Conservation (phyloP, 2,329 filamentous ascomycete genomes). For the Metarhizium album region DNA sequence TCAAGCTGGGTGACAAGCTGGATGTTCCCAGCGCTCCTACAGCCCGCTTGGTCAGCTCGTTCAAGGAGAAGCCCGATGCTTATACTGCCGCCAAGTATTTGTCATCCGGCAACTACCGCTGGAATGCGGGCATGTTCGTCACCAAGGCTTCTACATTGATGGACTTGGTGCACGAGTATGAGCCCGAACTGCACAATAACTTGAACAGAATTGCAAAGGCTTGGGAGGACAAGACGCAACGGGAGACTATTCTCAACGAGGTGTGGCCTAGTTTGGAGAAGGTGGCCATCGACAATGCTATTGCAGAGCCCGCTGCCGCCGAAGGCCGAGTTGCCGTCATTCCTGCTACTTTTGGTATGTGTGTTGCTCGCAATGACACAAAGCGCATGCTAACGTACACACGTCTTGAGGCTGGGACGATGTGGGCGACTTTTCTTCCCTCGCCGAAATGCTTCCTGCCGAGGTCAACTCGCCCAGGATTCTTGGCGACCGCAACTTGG, state of each 20-base stretch:
- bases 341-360: conserved; percentile 15
- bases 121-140: conserved; percentile 19
- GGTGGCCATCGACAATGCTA: conserved; percentile 16
- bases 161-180: conserved; percentile 15
- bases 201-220: conserved; percentile 13
- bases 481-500: conserved; percentile 14
- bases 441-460: conserved; percentile 17
- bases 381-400: conserved; percentile 3
- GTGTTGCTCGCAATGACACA: neutral
- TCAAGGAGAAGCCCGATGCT: conserved; percentile 18
- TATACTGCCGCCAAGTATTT: conserved; percentile 17
- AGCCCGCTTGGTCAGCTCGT: conserved; percentile 15
- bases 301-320: conserved; percentile 17
- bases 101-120: conserved; percentile 16
- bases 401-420: conserved; percentile 16
- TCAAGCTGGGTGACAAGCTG: conserved; percentile 15
- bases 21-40: conserved; percentile 10
- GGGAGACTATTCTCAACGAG: conserved; percentile 12
- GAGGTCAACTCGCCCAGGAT: conserved; percentile 14
- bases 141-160: conserved; percentile 16
- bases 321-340: conserved; percentile 17
- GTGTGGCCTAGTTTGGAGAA: conserved; percentile 16
- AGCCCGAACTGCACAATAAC: conserved; percentile 13
- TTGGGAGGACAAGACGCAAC: conserved; percentile 14
- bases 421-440: conserved; percentile 17